A percentile compares a stretch with the other conserved stretches of the same genome.
phyloP scores from a whole-genome alignment of 2,329 filamentous ascomycete genomes.

The Diplodia mutila region DNA sequence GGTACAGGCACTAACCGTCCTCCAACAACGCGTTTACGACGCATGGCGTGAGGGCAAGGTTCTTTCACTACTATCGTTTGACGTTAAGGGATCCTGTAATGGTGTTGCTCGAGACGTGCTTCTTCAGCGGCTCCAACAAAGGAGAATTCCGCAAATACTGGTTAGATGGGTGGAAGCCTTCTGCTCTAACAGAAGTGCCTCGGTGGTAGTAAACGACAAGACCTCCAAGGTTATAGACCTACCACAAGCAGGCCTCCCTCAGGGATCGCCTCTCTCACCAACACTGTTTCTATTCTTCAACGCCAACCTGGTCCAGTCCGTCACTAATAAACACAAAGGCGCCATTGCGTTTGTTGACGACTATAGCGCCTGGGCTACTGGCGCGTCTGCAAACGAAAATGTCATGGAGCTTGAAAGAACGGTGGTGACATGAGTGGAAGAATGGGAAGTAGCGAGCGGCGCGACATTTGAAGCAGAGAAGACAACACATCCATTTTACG shows the following conservation, averaged over 20 bases:
- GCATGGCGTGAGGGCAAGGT: conserved; percentile 38
- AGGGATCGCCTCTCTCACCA: conserved; percentile 16
- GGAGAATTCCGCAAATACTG: conserved; percentile 34
- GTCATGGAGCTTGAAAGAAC: conserved; percentile 28
- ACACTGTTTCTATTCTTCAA: conserved; percentile 33
- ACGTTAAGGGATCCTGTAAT: conserved; percentile 49
- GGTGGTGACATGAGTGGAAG: conserved; percentile 29
- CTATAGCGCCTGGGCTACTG: conserved; percentile 34
- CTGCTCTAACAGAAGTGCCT: conserved; percentile 31
- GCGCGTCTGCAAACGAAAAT: conserved; percentile 29
- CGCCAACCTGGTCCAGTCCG: conserved; percentile 32
- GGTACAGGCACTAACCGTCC: conserved; percentile 40
- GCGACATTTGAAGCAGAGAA: conserved; percentile 41
- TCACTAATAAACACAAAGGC: conserved; percentile 26
- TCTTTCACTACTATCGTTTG: conserved; percentile 44
- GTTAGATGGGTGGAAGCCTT: conserved; percentile 36
- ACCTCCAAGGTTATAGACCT: too few relatives aligned
- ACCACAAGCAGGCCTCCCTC: too few relatives aligned
- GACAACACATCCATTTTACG: conserved; percentile 41
- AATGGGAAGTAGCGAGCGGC: conserved; percentile 39
- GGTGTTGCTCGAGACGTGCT: conserved; percentile 44
- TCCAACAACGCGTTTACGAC: conserved; percentile 37
- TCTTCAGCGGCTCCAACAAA: conserved; percentile 38
- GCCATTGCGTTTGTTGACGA: conserved; percentile 36
- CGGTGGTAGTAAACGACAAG: conserved; percentile 27